These are phyloP conservation scores for Aureobasidium sp. DNA, from an alignment of 2,329 filamentous ascomycete genomes.

Conservation along the genomic window DNA sequence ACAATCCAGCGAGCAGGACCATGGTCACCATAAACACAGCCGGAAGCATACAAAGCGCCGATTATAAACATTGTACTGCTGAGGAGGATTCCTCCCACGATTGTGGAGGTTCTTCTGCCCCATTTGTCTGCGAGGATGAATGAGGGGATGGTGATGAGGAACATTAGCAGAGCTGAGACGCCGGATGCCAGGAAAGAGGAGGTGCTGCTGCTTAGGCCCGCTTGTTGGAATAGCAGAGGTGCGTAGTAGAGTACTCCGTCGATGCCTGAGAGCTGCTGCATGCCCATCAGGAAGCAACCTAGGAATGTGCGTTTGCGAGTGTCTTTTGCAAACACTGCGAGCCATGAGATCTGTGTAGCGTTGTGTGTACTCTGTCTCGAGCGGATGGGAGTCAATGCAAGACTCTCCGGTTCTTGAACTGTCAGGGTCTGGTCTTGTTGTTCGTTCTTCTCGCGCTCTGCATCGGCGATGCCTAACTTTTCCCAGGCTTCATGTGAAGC, in stretches of 20 bases:
- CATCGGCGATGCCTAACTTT: constrained; percentile 30
- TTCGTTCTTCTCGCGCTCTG: constrained; percentile 40
- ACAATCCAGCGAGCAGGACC: constrained; percentile 42
- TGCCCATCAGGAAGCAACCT: constrained; percentile 48
- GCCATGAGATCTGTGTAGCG: not conserved
- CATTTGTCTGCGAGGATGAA: constrained; percentile 51
- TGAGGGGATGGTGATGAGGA: constrained; percentile 51
- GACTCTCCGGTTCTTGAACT: not conserved
- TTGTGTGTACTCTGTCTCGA: not conserved
- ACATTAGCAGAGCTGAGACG: constrained; percentile 52
- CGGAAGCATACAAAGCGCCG: constrained; percentile 40
- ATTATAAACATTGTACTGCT: constrained; percentile 42
- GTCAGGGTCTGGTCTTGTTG: constrained; percentile 23
- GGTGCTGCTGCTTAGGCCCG: constrained; percentile 48
- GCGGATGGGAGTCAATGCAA: constrained; percentile 6
- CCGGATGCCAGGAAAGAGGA: constrained; percentile 56
- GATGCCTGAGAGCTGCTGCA: constrained; percentile 50
- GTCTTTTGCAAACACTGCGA: not conserved
- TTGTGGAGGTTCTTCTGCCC: constrained; percentile 48
- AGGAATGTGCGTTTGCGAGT: constrained; percentile 36
- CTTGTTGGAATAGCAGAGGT: constrained; percentile 52
- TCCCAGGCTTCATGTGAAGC: constrained; percentile 41
- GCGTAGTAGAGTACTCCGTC: constrained; percentile 57
- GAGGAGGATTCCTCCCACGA: constrained; percentile 49
- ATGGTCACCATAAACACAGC: constrained; percentile 31